phyloP scores from a whole-genome alignment of 768 basidiomycete genomes.

The Myochromella boudieri region DNA sequence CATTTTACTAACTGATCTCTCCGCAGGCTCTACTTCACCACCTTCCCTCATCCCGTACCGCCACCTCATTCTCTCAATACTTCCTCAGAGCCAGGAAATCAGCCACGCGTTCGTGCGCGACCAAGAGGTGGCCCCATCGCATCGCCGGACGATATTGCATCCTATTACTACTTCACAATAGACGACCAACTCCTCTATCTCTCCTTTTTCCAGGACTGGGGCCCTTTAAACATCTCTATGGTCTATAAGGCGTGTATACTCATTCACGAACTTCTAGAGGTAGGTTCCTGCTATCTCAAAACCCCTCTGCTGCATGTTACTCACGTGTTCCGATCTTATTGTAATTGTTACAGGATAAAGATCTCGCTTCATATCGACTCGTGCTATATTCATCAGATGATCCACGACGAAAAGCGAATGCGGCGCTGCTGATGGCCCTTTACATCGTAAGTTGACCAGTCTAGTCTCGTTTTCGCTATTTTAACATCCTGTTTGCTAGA shows the following conservation, averaged over 20 bases:
- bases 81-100: slow-evolving; percentile 48
- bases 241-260: slow-evolving; percentile 91
- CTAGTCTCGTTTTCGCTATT: not conserved
- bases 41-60: slow-evolving; percentile 79
- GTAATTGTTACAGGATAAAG: slow-evolving; percentile 59
- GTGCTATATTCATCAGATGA: slow-evolving; percentile 89
- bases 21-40: slow-evolving; percentile 81
- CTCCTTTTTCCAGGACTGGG: slow-evolving; percentile 95
- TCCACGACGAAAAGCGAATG: slow-evolving; percentile 87
- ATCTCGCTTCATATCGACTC: slow-evolving; percentile 68
- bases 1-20: slow-evolving; percentile 12
- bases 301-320: slow-evolving; percentile 32
- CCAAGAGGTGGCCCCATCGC: slow-evolving; percentile 59
- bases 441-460: slow-evolving; percentile 70
- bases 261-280: slow-evolving; percentile 86
- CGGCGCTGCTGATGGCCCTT: slow-evolving; percentile 90
- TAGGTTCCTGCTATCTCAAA: slow-evolving; percentile 28
- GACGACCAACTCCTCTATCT: slow-evolving; percentile 91
- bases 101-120: slow-evolving; percentile 62
- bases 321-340: slow-evolving; percentile 34
- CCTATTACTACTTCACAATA: slow-evolving; percentile 89
- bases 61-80: slow-evolving; percentile 64
- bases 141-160: slow-evolving; percentile 71
- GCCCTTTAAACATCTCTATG: slow-evolving; percentile 89
- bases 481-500: slow-evolving; percentile 43